A percentile compares a stretch with the other conserved stretches of the same genome.
These are phyloP conservation scores for Canna indica DNA, from an alignment of 176 grass and related monocot genomes.

Conservation along the genomic window DNA sequence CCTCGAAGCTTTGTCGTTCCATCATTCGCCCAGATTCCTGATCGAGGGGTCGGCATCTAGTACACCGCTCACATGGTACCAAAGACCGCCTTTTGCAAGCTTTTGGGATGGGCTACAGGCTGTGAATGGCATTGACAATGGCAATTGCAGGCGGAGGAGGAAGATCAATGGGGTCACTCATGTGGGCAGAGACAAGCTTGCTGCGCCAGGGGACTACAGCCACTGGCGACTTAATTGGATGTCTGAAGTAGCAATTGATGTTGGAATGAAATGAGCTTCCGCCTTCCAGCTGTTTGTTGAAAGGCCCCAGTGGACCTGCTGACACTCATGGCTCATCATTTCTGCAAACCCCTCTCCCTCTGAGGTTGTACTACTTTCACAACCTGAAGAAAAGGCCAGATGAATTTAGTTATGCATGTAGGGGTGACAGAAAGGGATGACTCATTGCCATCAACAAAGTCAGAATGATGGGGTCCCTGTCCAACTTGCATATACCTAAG, in stretches of 20 bases:
- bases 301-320: not conserved
- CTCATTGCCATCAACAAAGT: not conserved
- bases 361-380: not conserved
- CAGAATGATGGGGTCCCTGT: not conserved
- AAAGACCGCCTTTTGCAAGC: not conserved
- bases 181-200: not conserved
- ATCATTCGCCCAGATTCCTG: not conserved
- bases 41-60: not conserved
- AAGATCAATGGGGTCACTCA: not conserved
- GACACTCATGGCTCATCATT: not conserved
- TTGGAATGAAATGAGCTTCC: not conserved
- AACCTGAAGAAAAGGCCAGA: not conserved
- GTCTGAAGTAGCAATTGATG: not conserved
- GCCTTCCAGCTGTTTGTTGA: not conserved
- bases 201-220: not conserved
- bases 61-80: not conserved
- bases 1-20: not conserved
- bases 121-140: not conserved
- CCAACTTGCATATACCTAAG: not conserved
- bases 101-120: not conserved
- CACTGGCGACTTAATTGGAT: no score
- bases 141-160: not conserved
- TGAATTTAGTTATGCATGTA: not conserved
- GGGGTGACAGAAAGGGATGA: constrained; percentile 1
- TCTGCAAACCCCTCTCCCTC: not conserved